Evolutionary conservation across 495 filamentous ascomycete species (phyloP), one percentile per base, ranked within the genome.

Genomic region (Xylaria sp.): DNA sequence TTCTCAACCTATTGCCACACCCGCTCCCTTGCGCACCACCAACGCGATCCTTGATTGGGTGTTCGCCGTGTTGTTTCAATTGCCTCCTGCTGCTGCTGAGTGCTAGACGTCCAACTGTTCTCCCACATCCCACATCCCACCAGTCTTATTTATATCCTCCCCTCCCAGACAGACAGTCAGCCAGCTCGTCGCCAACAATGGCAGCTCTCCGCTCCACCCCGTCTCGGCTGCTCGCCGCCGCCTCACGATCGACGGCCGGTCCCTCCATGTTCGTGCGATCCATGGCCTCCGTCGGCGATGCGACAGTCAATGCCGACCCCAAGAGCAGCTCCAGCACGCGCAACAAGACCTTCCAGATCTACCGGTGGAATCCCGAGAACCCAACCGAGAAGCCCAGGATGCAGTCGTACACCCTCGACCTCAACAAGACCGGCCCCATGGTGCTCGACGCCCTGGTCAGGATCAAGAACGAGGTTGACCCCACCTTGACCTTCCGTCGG

Each of bases 351-450:
- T 99, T 99, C 90, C 92, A 98, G 82, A 90, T 99, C 88, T 99
- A 99, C 90, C 91, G 96, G 76, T 99, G 96, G 96, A 97, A 97
- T 80, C 96, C 96, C 50, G 96, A 98, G 80, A 84, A 88, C 71
- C 96, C 96, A 37, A 87, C 88, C 79, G 88, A 91, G 84, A 99
- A 99, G 89, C 95, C 96, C 48, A 88, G 85, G 80, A 97, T 99
- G 95, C 93, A 98, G 87, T 88, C 85, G 71, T 99, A 98, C 83
- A 91, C 93, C 24, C 84, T 99, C 72, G 96, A 99, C 77, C 84
- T 99, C 72, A 98, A 98, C 85, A 97, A 97, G 91, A 99, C 96
- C 58, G 96, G 96, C 9, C 96, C 96, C 73, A 99, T 99, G 96
- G 89, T 98, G 80, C 85, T 99, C 74, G 96, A 99, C 82, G 96